phyloP scores from a whole-genome alignment of 2,329 filamentous ascomycete genomes.

The Pseudogymnoascus sp. region DNA sequence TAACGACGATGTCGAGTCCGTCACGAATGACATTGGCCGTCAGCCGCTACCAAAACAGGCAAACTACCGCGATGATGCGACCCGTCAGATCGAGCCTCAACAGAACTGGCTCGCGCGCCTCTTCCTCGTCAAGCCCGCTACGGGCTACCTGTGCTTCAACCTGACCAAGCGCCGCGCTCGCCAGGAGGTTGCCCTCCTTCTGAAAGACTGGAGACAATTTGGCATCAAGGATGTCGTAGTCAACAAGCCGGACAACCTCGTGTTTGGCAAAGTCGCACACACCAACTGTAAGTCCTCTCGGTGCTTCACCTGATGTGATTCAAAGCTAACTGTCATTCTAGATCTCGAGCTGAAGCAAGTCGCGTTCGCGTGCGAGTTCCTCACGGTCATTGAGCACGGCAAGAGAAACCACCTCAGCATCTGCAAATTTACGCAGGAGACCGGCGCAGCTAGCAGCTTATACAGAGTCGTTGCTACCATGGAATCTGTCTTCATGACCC shows the following conservation, averaged over 20 bases:
- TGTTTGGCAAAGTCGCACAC: constrained; percentile 69
- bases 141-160: constrained; percentile 65
- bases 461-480: constrained; percentile 73
- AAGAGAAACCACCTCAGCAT: constrained; percentile 69
- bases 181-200: constrained; percentile 65
- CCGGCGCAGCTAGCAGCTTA: constrained; percentile 86
- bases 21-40: constrained; percentile 18
- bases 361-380: constrained; percentile 79
- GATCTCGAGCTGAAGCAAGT: constrained; percentile 79
- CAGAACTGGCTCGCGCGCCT: constrained; percentile 86
- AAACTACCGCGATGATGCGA: constrained; percentile 29
- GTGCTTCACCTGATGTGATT: neutral
- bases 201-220: constrained; percentile 73
- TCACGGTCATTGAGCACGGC: constrained; percentile 81
- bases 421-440: constrained; percentile 79
- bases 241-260: constrained; percentile 69
- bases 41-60: constrained; percentile 26
- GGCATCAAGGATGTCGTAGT: constrained; percentile 74
- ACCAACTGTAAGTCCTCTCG: constrained; percentile 61
- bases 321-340: constrained; percentile 32
- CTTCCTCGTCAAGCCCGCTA: constrained; percentile 81
- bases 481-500: constrained; percentile 56
- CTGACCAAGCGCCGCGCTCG: constrained; percentile 65
- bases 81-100: constrained; percentile 52
- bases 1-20: constrained; percentile 11